These are phyloP conservation scores for Argentina anserina DNA, from an alignment of 306 rosid genomes.

Conservation along the genomic window DNA sequence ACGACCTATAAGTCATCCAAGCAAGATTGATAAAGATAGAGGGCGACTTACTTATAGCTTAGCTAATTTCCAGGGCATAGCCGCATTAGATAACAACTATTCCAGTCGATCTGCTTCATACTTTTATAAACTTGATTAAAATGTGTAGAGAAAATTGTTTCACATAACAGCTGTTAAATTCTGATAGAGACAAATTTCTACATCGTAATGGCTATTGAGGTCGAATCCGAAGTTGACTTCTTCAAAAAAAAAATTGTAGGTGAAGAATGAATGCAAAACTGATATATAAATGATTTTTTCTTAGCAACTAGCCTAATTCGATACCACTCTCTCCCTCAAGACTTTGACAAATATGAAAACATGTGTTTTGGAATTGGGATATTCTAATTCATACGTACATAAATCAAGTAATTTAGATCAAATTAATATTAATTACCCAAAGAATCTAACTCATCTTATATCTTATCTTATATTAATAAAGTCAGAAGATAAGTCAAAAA, in stretches of 20 bases:
- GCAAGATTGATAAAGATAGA: background rate
- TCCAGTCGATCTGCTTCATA: background rate
- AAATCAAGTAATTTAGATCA: background rate
- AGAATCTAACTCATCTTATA: background rate
- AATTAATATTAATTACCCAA: background rate
- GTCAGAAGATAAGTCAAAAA: too few relatives aligned
- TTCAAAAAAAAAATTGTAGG: background rate
- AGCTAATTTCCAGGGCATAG: background rate
- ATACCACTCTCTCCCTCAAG: background rate
- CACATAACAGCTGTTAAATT: background rate
- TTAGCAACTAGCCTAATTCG: background rate
- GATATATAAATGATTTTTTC: background rate
- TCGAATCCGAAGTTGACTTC: background rate
- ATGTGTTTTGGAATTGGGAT: background rate
- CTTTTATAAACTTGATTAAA: background rate
- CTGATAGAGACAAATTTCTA: conserved; percentile 5
- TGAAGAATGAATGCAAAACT: background rate
- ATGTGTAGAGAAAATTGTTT: background rate
- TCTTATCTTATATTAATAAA: too few relatives aligned
- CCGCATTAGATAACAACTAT: too few relatives aligned
- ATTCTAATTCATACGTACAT: background rate
- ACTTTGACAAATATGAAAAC: background rate
- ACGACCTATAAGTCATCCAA: background rate
- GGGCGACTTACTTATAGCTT: background rate
- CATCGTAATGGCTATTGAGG: background rate